Conservation (phyloP, 2,329 filamentous ascomycete genomes). For the Blumeria hordei region DNA sequence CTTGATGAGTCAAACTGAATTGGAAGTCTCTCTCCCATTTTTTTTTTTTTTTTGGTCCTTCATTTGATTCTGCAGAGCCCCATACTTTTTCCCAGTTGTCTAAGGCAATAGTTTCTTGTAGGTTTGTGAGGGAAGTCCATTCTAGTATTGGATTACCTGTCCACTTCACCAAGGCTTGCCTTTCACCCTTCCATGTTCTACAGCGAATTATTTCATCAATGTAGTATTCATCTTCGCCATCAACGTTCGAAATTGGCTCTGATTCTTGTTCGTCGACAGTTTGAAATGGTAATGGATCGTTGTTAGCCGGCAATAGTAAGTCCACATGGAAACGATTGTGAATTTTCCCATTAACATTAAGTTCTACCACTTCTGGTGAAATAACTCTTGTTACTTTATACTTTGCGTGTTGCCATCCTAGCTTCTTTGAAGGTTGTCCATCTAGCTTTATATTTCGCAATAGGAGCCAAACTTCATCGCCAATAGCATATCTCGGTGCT, state of each 20-base stretch:
- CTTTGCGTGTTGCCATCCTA: not conserved
- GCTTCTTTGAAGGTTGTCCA: not conserved
- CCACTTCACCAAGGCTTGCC: not conserved
- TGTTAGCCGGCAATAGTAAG: not conserved
- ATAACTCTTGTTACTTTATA: not conserved
- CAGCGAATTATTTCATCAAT: not conserved
- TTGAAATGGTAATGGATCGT: not conserved
- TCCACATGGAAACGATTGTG: not conserved
- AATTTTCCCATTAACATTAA: not conserved
- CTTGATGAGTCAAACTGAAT: too few species aligned
- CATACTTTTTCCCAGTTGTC: not conserved
- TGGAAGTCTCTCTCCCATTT: too few species aligned
- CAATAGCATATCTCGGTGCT: not conserved
- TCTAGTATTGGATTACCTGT: not conserved
- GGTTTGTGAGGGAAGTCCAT: not conserved
- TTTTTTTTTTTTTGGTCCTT: too few species aligned
- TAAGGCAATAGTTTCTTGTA: not conserved
- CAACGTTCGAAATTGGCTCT: not conserved
- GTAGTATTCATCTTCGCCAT: not conserved
- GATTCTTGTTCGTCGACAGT: not conserved
- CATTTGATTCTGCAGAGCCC: not conserved
- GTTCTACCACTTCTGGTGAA: not conserved
- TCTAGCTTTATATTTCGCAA: not conserved
- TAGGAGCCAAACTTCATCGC: not conserved
- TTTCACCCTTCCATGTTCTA: not conserved